Base-by-base conservation (phyloP, 2,329 filamentous ascomycete genomes). In the Phyllosticta citribraziliensis region DNA sequence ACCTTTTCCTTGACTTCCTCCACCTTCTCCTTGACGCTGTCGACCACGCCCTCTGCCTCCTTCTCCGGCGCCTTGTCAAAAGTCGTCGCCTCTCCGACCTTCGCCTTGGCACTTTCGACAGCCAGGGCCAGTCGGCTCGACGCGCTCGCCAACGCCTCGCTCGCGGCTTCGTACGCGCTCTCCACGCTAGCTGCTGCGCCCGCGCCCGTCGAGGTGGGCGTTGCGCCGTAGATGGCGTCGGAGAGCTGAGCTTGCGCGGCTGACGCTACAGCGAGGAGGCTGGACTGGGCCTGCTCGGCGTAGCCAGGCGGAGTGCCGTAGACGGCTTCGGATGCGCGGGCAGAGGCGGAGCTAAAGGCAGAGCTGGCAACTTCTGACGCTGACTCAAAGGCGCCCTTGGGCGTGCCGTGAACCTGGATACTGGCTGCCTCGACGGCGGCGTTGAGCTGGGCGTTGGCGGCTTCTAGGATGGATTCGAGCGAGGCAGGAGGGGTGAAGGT, bases 391-490 rank as follows among this genome's bases (percentile, higher is more conserved):
- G 74, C 73, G 27, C 82, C 80, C 68, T 82, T 83, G 20, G 75
- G 72, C 1, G 80, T 79, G 52, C 83, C 84, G 65, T 86, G 85
- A 19, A 84, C 70, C 54, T 83, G 82, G 11, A 77, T 70, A 54
- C 79, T 84, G 1, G 82, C 84, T 52, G 82, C 83, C 54, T 82
- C 79, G 8, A 87, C 80, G n/a, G 80, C 83, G 22, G 80, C 74
- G 57, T 84, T 78, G 52, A 87, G 73, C 64, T 84, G 82, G 11
- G 79, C 77, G 60, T 77, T 82, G 14, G 82, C 82, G n/a, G 79
- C 75, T 30, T 79, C 78, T 25, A 87, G 70, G 54, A 86, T 81
- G 11, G 78, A 78, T 65, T 86, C 82, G 20, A 86, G 71, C 14
- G 79, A 75, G 33, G 84, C 79, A 3, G 83, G 81, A 24, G 83